Base-by-base conservation (phyloP, 805 yeast genomes). In the Brettanomyces custersianus region DNA sequence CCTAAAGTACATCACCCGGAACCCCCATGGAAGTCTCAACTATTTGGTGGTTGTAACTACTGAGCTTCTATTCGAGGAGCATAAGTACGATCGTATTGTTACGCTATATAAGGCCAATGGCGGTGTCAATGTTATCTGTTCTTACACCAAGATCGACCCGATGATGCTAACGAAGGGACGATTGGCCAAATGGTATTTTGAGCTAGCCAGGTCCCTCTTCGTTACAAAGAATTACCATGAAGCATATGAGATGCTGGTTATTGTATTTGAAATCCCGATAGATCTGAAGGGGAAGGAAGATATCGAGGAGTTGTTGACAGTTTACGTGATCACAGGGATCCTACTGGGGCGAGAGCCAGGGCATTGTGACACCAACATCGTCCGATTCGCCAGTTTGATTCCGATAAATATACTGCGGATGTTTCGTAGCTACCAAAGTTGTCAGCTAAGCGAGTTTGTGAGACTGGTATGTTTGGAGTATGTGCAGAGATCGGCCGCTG, bases 241-340 rank as follows among this genome's bases (percentile, higher is more conserved):
- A n/a, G 48, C 58, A 2, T 42, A 47, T 34, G 28, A 37, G 4
- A 16, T 43, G 5, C 47, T 45, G 26, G 49, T 41, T 28, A 39
- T 44, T 3, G 36, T 51, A 20, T 44, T 51, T 36, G 37, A 37
- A 12, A 24, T 49, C 10, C 47, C 49, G 2, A 24, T 41, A 4
- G 24, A 33, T 5, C 11, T 20, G 6, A 11, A 34, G 2, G 34
- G 33, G 5, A 28, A 31, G 11, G 15, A 20, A 2, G n/a, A 29
- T 7, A 20, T 46, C 8, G 33, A 37, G 16, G 33, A 38, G 11
- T 22, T 51, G 4, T 29, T 45, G 30, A 19, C 38, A 8, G 39
- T 40, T 10, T 51, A 52, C 28, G 41, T 48, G 3, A 21, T 49
- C 20, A 42, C 27, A 6, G 31, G 36, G 15, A 29, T 41, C 35